These are phyloP conservation scores for Alternaria novae-zelandiae DNA, from an alignment of 2,329 filamentous ascomycete species.

Conservation along the genomic window DNA sequence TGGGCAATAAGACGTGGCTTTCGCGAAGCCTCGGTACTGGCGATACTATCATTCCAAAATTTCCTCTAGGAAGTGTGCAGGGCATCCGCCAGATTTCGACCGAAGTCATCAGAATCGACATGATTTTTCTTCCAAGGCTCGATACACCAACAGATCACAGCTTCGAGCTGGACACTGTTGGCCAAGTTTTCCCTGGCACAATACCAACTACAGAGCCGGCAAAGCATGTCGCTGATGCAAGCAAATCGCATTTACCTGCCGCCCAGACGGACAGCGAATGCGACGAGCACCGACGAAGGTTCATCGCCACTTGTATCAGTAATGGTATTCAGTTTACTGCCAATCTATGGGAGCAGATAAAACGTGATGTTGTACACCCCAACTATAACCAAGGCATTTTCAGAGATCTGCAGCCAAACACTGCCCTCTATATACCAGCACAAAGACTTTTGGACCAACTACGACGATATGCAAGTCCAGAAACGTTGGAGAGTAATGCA, in stretches of 20 bases:
- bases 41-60: constrained; percentile 10
- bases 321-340: constrained; percentile 14
- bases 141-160: background rate
- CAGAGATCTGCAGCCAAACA: constrained; percentile 9
- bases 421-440: constrained; percentile 4
- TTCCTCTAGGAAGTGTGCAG: background rate
- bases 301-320: constrained; percentile 19
- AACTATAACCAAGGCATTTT: constrained; percentile 18
- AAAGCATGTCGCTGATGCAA: background rate
- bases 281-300: constrained; percentile 13
- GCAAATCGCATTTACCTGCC: background rate
- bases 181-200: background rate
- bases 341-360: constrained; percentile 19
- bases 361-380: constrained; percentile 13
- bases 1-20: constrained; percentile 13
- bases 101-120: constrained; percentile 15
- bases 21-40: background rate
- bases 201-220: background rate
- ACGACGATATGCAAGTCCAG: background rate
- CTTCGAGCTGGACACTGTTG: background rate
- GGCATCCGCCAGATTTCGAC: constrained; percentile 14
- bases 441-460: constrained; percentile 10
- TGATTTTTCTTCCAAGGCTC: constrained; percentile 11
- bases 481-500: background rate
- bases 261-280: background rate